phyloP scores from a whole-genome alignment of 2,329 filamentous ascomycete genomes.

The Fusarium nodosum region DNA sequence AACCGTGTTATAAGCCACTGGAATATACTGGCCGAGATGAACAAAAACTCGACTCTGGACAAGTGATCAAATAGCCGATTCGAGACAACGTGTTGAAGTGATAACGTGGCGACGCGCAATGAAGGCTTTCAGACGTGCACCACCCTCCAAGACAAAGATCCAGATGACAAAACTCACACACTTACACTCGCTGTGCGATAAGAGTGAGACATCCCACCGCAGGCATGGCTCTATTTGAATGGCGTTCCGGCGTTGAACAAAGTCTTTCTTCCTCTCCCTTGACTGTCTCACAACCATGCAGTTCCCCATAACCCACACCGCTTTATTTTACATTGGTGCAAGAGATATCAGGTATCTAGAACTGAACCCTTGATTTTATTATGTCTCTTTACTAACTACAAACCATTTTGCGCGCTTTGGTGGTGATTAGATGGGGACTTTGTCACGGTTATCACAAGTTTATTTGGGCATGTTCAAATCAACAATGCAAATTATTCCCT shows the following conservation, averaged over 20 bases:
- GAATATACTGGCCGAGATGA: not conserved
- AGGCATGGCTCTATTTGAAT: constrained; percentile 14
- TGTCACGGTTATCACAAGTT: not conserved
- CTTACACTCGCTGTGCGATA: not conserved
- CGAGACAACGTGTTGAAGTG: not conserved
- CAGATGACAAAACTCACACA: not conserved
- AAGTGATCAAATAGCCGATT: not conserved
- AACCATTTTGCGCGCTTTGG: not conserved
- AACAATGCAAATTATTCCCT: constrained; percentile 16
- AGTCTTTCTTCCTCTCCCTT: constrained; percentile 27
- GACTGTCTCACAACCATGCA: constrained; percentile 34
- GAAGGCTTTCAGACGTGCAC: not conserved
- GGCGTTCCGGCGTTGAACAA: constrained; percentile 26
- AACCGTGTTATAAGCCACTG: too few relatives aligned
- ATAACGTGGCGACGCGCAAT: not conserved
- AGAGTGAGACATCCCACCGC: constrained; percentile 13
- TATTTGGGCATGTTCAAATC: not conserved
- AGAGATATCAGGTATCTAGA: not conserved
- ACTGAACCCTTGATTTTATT: not conserved
- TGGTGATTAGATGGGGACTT: not conserved
- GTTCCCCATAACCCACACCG: constrained; percentile 30
- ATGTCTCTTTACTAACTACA: not conserved
- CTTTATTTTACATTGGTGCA: constrained; percentile 7
- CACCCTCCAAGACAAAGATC: not conserved
- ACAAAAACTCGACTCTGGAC: not conserved